These are phyloP conservation scores for Mortierella sp. DNA, from an alignment of 371 early-diverging fungal genomes.

Conservation along the genomic window DNA sequence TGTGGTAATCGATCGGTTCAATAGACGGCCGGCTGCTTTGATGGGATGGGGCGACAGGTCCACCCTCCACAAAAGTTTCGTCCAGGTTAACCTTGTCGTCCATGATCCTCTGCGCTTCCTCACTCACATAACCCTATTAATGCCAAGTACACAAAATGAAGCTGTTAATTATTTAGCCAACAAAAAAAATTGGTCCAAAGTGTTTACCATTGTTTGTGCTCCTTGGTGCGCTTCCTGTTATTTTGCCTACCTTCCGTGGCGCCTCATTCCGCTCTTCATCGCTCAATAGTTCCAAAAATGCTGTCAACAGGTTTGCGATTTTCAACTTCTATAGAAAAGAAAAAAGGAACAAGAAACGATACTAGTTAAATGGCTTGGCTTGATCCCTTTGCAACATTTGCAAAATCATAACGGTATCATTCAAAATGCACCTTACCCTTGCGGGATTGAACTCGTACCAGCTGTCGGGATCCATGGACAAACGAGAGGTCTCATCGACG, in stretches of 20 bases:
- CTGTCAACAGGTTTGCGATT: background rate
- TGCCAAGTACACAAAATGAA: background rate
- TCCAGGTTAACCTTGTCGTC: background rate
- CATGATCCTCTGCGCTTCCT: background rate
- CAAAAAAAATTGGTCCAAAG: background rate
- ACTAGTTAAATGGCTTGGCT: too few species aligned
- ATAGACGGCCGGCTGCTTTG: background rate
- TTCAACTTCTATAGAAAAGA: background rate
- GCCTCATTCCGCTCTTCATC: background rate
- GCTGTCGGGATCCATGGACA: too few species aligned
- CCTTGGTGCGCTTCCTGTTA: background rate
- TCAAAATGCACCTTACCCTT: too few species aligned
- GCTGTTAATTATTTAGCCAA: background rate
- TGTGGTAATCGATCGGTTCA: background rate
- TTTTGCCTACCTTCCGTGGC: background rate
- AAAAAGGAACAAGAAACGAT: background rate
- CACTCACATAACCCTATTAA: background rate
- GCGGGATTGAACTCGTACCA: too few species aligned
- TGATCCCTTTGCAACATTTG: too few species aligned
- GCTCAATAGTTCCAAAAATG: background rate
- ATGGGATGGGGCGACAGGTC: background rate
- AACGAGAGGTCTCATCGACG: too few species aligned
- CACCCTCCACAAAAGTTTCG: background rate
- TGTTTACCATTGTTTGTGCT: background rate
- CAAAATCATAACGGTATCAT: too few species aligned